Evolutionary conservation across 2,329 filamentous ascomycete genomes (phyloP).

Genomic region (Alternaria arborescens): DNA sequence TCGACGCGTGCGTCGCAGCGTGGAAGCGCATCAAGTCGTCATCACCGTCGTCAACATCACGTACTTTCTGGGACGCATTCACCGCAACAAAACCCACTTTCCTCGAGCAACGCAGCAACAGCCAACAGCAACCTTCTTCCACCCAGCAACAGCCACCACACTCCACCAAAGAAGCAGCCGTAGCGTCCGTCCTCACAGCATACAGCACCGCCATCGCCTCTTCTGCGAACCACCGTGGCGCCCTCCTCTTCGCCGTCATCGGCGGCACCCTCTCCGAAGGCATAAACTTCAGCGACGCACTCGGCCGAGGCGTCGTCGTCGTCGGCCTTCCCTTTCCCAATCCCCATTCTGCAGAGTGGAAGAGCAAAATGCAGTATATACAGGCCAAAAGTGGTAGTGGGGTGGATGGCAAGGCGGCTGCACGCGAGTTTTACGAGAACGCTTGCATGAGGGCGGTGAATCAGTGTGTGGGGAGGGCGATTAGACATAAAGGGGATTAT

Average conservation of each 20-base stretch:
- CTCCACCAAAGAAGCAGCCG: constrained; percentile 60
- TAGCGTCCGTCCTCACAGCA: constrained; percentile 74
- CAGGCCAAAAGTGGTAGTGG: constrained; percentile 48
- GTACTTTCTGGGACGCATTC: constrained; percentile 64
- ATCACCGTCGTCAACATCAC: constrained; percentile 1
- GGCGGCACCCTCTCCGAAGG: constrained; percentile 96
- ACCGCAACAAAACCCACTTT: constrained; percentile 64
- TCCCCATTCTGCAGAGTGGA: constrained; percentile 88
- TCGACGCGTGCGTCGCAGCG: constrained; percentile 70
- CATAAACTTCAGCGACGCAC: constrained; percentile 93
- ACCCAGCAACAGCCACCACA: constrained; percentile 56
- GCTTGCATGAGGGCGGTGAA: constrained; percentile 97
- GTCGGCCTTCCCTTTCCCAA: constrained; percentile 94
- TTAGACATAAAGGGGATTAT: constrained; percentile 87
- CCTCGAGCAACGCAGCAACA: constrained; percentile 55
- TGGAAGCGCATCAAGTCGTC: constrained; percentile 51
- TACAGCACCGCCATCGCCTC: constrained; percentile 73
- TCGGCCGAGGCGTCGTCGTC: constrained; percentile 90
- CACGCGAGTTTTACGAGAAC: constrained; percentile 89
- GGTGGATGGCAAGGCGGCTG: constrained; percentile 56
- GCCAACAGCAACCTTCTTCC: constrained; percentile 39
- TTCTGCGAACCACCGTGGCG: constrained; percentile 66
- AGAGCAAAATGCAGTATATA: constrained; percentile 87
- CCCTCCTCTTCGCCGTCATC: constrained; percentile 86
- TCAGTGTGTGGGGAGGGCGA: constrained; percentile 92